These are phyloP conservation scores for Chrysosporium queenslandicum DNA, from an alignment of 2,329 filamentous ascomycete genomes.

Conservation along the genomic window DNA sequence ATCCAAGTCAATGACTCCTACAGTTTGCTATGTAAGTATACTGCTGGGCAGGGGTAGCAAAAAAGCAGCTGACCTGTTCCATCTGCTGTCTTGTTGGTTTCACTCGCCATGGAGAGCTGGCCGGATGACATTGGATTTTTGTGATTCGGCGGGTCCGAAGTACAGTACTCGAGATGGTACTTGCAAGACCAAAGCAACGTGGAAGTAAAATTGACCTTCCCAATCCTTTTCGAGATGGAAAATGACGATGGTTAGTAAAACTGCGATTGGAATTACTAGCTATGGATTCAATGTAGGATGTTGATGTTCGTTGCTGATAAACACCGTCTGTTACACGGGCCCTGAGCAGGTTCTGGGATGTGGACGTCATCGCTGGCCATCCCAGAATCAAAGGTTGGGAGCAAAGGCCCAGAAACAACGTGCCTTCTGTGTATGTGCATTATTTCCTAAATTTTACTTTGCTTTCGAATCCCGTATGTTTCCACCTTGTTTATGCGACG, in stretches of 20 bases:
- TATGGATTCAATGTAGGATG: background rate
- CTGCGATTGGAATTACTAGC: background rate
- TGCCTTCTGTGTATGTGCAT: background rate
- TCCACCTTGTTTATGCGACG: background rate
- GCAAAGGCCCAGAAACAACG: background rate
- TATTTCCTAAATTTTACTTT: background rate
- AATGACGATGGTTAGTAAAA: background rate
- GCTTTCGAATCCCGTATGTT: background rate
- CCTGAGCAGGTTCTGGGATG: background rate
- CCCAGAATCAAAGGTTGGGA: background rate
- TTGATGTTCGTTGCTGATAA: background rate
- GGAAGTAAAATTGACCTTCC: background rate
- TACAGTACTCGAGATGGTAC: too few species aligned
- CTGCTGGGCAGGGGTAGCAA: too few species aligned
- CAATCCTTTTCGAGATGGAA: background rate
- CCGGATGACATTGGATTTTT: background rate
- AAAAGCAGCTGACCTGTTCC: slow-evolving; percentile 29
- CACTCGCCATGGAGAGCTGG: background rate
- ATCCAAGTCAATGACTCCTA: slow-evolving; percentile 73
- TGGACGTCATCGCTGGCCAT: slow-evolving; percentile 6
- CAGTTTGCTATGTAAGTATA: background rate
- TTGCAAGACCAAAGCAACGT: background rate
- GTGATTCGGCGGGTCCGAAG: too few species aligned
- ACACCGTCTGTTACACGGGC: background rate
- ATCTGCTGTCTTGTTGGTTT: slow-evolving; percentile 17